Base-by-base conservation (phyloP, 352 stramenopile species). In the Thraustotheca clavata region DNA sequence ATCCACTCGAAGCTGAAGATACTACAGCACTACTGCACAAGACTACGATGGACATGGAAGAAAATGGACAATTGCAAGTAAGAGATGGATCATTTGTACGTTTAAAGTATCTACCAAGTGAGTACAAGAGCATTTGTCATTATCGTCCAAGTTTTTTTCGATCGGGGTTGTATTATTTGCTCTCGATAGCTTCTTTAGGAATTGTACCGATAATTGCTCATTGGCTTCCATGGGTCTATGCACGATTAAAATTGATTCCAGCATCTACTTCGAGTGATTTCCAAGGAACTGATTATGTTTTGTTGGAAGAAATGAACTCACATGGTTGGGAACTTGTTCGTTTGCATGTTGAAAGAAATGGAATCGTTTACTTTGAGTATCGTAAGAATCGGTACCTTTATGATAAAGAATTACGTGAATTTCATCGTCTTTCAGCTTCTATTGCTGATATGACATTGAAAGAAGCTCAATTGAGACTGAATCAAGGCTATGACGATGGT, bases 331-430 rank as follows among this genome's bases (percentile, higher is more conserved):
- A 87, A 29, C 75, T 83, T 49, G 85, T 81, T 38, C 41, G 34
- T 20, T 27, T 65, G 16, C 57, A 54, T 1, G 83, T 43, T 4
- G 4, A 49, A 22, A 14, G 57, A 33, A 24, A 59, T 71, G 16
- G 40, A 57, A 4, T 2, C 11, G 47, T 65, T 20, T 87, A 77
- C 75, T 91, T 91, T 24, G 76, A 87, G 50, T 89, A 82, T 66
- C 70, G 76, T 55, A 88, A 88, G 54, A 79, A 74, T 62, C 80
- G 83, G 26, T 79, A 91, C 52, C 74, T 87, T 46, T 82, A 73
- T 20, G 77, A 89, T 63, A 60, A 73, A 34, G 74, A 84, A 43
- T 67, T 73, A 34, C 65, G 77, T 11, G 60, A 52, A 9, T 89
- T 91, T 36, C 67, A 74, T 32, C 73, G 72, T 31, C 72, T 89